Conservation (phyloP, 2,329 filamentous ascomycete species). For the Colletotrichum paranaense region DNA sequence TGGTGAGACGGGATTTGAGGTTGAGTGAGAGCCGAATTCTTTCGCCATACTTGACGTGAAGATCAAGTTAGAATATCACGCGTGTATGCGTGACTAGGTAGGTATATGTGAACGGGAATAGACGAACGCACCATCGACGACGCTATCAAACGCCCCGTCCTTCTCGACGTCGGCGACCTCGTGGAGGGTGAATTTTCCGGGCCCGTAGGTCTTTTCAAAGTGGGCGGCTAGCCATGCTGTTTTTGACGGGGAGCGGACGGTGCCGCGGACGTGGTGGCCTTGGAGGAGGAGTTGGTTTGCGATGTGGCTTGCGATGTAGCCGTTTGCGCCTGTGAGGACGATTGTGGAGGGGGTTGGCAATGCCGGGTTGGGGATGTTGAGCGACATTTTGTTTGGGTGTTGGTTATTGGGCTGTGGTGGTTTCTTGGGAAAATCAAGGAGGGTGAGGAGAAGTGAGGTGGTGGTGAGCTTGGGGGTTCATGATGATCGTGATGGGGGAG, state of each 20-base stretch:
- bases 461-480: no score
- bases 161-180: slow-evolving; percentile 47
- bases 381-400: neutral
- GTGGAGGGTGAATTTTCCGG: slow-evolving; percentile 46
- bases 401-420: no score
- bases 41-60: neutral
- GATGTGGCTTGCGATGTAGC: slow-evolving; percentile 54
- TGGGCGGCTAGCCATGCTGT: slow-evolving; percentile 41
- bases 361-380: neutral
- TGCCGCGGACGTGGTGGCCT: slow-evolving; percentile 53
- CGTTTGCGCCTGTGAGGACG: slow-evolving; percentile 55
- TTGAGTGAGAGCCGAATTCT: neutral
- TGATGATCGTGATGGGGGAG: no score
- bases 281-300: slow-evolving; percentile 47
- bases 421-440: no score
- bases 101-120: neutral
- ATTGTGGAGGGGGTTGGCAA: slow-evolving; percentile 34
- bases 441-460: no score
- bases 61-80: no score
- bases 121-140: slow-evolving; percentile 39
- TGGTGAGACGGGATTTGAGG: neutral
- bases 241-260: slow-evolving; percentile 47
- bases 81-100: no score
- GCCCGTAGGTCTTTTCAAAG: slow-evolving; percentile 46
- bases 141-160: slow-evolving; percentile 41